These are phyloP conservation scores for Oryza brachyantha DNA, from an alignment of 176 grass and related monocot genomes.

Conservation along the genomic window DNA sequence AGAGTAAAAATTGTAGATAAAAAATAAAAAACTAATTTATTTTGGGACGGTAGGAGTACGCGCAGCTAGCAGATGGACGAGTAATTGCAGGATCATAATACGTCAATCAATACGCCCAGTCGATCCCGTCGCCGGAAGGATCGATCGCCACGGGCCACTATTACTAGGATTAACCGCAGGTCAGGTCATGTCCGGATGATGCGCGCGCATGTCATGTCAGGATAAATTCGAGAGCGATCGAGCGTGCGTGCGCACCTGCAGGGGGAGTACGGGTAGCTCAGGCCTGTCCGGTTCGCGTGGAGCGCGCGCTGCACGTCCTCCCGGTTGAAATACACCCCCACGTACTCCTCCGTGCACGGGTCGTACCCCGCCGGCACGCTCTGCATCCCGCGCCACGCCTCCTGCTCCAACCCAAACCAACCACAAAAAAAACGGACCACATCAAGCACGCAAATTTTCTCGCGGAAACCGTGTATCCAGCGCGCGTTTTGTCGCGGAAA, in stretches of 20 bases:
- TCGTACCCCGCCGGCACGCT: constrained; percentile 74
- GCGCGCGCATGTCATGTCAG: too few species aligned
- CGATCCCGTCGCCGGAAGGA: neutral
- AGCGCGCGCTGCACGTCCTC: constrained; percentile 71
- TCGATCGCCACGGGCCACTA: neutral
- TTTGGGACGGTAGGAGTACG: too few species aligned
- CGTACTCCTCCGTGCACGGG: constrained; percentile 93
- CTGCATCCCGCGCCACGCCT: constrained; percentile 57
- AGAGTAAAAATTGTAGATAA: too few species aligned
- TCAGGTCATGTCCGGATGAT: neutral
- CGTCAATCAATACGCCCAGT: neutral
- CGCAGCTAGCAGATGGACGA: neutral
- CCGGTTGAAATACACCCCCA: constrained; percentile 71
- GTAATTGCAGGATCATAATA: neutral
- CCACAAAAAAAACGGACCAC: neutral
- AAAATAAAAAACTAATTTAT: too few species aligned
- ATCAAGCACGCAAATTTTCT: neutral
- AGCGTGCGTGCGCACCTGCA: constrained; percentile 56
- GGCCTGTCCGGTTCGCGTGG: constrained; percentile 66
- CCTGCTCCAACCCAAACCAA: constrained; percentile 43
- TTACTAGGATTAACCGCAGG: neutral
- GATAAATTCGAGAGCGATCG: neutral
- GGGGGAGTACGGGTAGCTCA: constrained; percentile 72
- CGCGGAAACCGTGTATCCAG: neutral
- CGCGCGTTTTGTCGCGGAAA: neutral